phyloP scores from a whole-genome alignment of 2,329 filamentous ascomycete species.

The Thyridium curvatum region DNA sequence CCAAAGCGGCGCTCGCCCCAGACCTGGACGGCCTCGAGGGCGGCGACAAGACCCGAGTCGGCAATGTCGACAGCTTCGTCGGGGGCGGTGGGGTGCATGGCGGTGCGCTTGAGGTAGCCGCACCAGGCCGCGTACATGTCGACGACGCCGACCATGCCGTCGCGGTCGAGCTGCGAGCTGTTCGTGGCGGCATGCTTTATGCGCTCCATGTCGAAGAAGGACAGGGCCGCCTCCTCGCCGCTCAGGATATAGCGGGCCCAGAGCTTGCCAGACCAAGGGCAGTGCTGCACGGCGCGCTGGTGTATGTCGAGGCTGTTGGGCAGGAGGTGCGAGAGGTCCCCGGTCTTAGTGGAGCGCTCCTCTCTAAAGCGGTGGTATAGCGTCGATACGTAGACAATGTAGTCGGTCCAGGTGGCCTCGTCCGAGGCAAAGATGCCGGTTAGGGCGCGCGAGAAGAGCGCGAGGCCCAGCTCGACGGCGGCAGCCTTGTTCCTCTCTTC shows the following conservation, averaged over 20 bases:
- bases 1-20: conserved; percentile 72
- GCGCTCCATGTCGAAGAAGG: conserved; percentile 75
- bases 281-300: conserved; percentile 79
- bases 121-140: conserved; percentile 95
- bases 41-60: conserved; percentile 80
- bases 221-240: conserved; percentile 69
- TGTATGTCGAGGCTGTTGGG: conserved; percentile 62
- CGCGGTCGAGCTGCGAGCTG: conserved; percentile 75
- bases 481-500: conserved; percentile 39
- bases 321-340: conserved; percentile 26
- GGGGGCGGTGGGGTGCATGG: conserved; percentile 65
- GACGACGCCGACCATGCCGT: conserved; percentile 80
- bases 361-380: conserved; percentile 24
- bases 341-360: conserved; percentile 4
- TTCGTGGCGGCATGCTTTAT: conserved; percentile 92
- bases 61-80: conserved; percentile 86
- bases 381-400: conserved; percentile 66
- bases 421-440: conserved; percentile 64
- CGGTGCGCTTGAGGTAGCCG: conserved; percentile 80
- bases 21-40: conserved; percentile 77
- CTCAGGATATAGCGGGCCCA: conserved; percentile 88
- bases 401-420: conserved; percentile 75
- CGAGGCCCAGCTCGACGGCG: conserved; percentile 46
- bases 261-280: conserved; percentile 83
- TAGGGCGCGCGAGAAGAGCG: conserved; percentile 75